Evolutionary conservation across 2,329 filamentous ascomycete genomes (phyloP), one percentile per base, ranked within the genome.

Genomic region (Ceratocystis colombiana): DNA sequence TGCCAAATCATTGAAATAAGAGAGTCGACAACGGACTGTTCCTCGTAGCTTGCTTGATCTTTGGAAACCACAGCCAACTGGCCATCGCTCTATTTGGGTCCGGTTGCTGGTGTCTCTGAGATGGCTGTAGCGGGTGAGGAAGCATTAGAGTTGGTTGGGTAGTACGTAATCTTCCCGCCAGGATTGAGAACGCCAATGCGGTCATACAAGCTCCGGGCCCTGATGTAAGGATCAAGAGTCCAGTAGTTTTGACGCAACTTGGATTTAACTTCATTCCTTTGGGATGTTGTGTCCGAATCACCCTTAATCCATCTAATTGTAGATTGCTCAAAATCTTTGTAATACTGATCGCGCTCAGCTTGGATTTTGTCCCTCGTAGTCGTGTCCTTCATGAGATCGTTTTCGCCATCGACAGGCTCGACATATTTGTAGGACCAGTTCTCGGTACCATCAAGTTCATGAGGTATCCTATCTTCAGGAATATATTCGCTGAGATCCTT

Each of bases 121-220:
- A 69, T 41, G 2, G 67, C 66, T 12, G 71, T 71, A 15, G 72
- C 72, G 1, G 68, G 57, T 8, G 66, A 57, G 4, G 70, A 44
- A n/a, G 69, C 66, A 17, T 70, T 50, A 30, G 55, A 20, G 55
- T 73, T 57, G 7, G 25, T 28, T 4, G 78, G 75, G 72, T 95
- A 94, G 75, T 89, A 92, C 45, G 89, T 78, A 55, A 93, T 76
- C 72, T 81, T 81, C 0, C 91, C 92, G 10, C 79, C 84, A 0
- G 79, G 76, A 68, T 83, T 77, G 59, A 97, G 80, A 68, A 94
- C 78, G 0, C 91, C 89, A 12, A 81, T 82, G 68, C 94, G 84
- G 74, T 99, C 94, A 71, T 96, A 96, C 68, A 90, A 76, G n/a
- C 86, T 88, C 72, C 87, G 82, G 12, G 92, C 90, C 48, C 94